Evolutionary conservation across 306 rosid species (phyloP).

Genomic region (Lupinus albus): DNA sequence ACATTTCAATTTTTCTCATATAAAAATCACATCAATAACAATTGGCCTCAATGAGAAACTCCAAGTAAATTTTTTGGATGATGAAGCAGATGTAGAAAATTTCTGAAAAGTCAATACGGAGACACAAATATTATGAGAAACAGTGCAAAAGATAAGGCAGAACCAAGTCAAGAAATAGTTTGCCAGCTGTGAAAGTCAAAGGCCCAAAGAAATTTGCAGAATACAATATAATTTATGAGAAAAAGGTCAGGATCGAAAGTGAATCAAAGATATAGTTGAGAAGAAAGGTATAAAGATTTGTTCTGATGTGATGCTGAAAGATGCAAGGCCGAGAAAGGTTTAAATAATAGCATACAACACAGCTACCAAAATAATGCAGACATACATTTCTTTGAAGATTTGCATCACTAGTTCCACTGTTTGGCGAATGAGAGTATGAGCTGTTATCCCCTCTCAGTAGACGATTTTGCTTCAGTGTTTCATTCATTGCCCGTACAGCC

Average conservation of each 20-base stretch:
- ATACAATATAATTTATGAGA: background rate
- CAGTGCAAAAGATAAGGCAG: background rate
- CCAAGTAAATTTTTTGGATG: constrained; percentile 11
- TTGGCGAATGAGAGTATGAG: constrained; percentile 60
- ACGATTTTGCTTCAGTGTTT: constrained; percentile 96
- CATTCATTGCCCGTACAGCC: constrained; percentile 98
- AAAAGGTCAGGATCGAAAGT: constrained; percentile 1
- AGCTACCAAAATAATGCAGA: constrained; percentile 39
- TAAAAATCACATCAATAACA: background rate
- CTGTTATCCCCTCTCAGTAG: constrained; percentile 65
- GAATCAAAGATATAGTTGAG: constrained; percentile 13
- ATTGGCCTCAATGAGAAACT: constrained; percentile 1
- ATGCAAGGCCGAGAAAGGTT: constrained; percentile 23
- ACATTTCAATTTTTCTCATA: constrained; percentile 11
- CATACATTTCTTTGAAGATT: constrained; percentile 53
- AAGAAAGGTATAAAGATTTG: background rate
- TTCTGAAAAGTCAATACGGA: background rate
- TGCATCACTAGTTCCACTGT: constrained; percentile 40
- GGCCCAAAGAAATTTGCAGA: background rate
- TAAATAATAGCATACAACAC: constrained; percentile 36
- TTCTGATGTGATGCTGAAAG: constrained; percentile 16
- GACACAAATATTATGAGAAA: constrained; percentile 1
- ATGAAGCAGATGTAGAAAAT: constrained; percentile 7
- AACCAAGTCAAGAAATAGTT: constrained; percentile 21
- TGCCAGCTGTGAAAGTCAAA: background rate